Percentiles rank a stretch among this genome's conserved stretches.
Conservation (phyloP, 768 basidiomycete species). For the Suillus hirtellus region DNA sequence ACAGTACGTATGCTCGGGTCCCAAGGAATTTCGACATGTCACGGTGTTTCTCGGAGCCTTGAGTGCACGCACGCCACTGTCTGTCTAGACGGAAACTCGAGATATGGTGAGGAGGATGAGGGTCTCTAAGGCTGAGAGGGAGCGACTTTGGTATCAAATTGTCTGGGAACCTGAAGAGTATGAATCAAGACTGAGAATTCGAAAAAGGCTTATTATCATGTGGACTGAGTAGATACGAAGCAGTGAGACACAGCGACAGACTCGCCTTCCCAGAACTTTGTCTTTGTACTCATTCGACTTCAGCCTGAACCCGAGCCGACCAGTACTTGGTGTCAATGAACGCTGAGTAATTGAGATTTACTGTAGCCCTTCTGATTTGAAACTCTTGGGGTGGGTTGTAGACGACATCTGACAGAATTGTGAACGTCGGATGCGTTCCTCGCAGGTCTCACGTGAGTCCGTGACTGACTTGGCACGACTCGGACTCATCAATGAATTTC, state of each 20-base stretch:
- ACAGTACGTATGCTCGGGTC: neutral
- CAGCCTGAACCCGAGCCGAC: too few species aligned
- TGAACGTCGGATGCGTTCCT: neutral
- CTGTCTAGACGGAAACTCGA: neutral
- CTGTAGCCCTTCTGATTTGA: neutral
- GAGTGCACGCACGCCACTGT: too few species aligned
- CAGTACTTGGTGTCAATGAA: too few species aligned
- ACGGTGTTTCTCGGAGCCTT: too few species aligned
- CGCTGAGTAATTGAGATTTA: neutral
- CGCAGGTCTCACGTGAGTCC: neutral
- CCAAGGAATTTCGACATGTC: too few species aligned
- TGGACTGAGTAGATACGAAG: neutral
- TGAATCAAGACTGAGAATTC: neutral
- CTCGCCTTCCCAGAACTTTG: too few species aligned
- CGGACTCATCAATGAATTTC: slow-evolving; percentile 1
- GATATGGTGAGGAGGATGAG: neutral
- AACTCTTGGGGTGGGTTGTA: neutral
- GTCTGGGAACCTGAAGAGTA: neutral
- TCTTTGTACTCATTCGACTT: neutral
- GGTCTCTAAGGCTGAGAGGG: neutral
- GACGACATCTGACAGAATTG: neutral
- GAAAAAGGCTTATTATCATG: neutral
- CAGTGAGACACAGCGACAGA: neutral
- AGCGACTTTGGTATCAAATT: neutral
- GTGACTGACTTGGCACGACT: neutral